phyloP scores from a whole-genome alignment of 305 asterid species.

The Fraxinus velutina region DNA sequence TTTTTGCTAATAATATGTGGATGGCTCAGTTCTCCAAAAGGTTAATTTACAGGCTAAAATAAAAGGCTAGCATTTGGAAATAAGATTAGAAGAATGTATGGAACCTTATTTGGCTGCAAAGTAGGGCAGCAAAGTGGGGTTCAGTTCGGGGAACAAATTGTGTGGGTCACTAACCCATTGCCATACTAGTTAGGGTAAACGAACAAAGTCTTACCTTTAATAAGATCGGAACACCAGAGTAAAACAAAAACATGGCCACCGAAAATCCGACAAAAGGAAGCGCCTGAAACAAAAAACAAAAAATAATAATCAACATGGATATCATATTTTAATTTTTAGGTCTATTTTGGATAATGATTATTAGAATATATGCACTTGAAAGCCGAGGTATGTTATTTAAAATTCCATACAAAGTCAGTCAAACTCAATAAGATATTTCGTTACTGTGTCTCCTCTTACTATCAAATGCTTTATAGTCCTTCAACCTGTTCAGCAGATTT shows the following conservation, averaged over 20 bases:
- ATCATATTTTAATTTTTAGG: conserved; percentile 3
- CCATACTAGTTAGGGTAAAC: background rate
- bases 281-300: conserved; percentile 41
- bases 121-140: background rate
- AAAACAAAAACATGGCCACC: conserved; percentile 83
- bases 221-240: conserved; percentile 79
- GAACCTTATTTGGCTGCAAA: background rate
- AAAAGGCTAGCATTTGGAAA: background rate
- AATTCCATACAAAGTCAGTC: background rate
- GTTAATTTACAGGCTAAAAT: background rate
- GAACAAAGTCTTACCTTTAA: conserved; percentile 52
- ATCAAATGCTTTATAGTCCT: background rate
- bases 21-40: background rate
- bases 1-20: background rate
- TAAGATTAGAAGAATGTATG: background rate
- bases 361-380: background rate
- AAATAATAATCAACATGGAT: background rate
- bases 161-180: background rate
- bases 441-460: background rate
- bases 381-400: background rate
- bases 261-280: conserved; percentile 89
- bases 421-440: background rate
- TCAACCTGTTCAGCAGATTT: conserved; percentile 1
- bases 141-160: background rate
- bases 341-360: background rate